Evolutionary conservation across 2,329 filamentous ascomycete species (phyloP).

Genomic region (Pseudocercospora vitis): DNA sequence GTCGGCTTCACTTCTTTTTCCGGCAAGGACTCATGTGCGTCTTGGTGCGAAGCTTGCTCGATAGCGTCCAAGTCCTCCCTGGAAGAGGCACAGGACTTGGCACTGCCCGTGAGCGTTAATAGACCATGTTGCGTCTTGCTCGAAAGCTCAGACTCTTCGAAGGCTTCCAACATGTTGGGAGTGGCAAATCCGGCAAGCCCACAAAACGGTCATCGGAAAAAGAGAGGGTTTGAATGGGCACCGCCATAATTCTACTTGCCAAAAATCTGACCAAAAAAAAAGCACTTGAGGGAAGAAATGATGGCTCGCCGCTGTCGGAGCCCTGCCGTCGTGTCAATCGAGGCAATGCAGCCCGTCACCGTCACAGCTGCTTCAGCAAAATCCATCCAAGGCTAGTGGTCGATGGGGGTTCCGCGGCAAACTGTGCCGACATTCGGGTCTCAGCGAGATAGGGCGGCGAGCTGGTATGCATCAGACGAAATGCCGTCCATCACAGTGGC

Average conservation of each 20-base stretch:
- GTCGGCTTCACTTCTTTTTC: constrained; percentile 15
- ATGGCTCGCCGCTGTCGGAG: constrained; percentile 1
- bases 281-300: background rate
- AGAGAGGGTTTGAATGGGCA: background rate
- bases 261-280: background rate
- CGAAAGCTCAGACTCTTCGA: background rate
- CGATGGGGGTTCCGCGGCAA: background rate
- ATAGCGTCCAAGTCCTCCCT: constrained; percentile 26
- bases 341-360: background rate
- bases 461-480: too few relatives aligned
- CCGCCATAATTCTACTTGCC: too few relatives aligned
- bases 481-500: too few relatives aligned
- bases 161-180: background rate
- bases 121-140: background rate
- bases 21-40: constrained; percentile 11
- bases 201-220: background rate
- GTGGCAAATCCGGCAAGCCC: background rate
- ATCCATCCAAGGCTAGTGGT: background rate
- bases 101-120: constrained; percentile 13
- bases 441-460: background rate
- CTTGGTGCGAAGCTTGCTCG: constrained; percentile 25
- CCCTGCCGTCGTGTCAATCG: background rate
- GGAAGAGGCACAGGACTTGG: constrained; percentile 20
- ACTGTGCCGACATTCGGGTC: constrained; percentile 1
- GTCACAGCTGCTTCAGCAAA: background rate